A percentile compares a stretch with the other conserved stretches of the same genome.
Conservation (phyloP, 805 yeast species). For the Kodamaea jinghongensis region DNA sequence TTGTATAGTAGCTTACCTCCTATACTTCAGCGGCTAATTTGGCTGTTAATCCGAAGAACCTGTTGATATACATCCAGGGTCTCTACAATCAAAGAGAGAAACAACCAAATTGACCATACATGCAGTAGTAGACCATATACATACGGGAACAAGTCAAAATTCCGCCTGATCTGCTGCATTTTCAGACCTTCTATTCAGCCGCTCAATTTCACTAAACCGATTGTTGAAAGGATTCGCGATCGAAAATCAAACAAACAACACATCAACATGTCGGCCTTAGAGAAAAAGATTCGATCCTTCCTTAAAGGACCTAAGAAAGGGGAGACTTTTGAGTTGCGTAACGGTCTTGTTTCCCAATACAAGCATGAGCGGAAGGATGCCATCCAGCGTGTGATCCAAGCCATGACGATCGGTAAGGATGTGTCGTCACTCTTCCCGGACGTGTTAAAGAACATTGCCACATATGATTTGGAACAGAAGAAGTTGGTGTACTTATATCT, state of each 20-base stretch:
- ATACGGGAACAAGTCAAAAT: no score
- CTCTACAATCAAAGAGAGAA: no score
- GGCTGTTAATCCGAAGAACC: no score
- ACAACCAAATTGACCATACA: no score
- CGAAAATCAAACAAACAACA: slow-evolving; percentile 1
- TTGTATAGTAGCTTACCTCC: no score
- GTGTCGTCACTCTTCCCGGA: slow-evolving; percentile 94
- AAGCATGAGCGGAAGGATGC: slow-evolving; percentile 95
- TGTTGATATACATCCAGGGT: no score
- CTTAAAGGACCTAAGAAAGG: slow-evolving; percentile 51
- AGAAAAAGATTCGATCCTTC: slow-evolving; percentile 42
- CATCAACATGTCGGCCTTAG: slow-evolving; percentile 20
- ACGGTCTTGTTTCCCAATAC: slow-evolving; percentile 90
- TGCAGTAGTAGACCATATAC: no score
- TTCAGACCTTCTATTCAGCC: no score
- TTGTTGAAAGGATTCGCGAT: no score
- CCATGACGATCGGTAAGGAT: slow-evolving; percentile 97
- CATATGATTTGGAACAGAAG: slow-evolving; percentile 94
- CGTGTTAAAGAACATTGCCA: slow-evolving; percentile 92
- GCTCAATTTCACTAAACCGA: no score
- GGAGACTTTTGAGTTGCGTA: slow-evolving; percentile 86
- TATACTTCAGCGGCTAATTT: no score
- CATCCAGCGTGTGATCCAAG: slow-evolving; percentile 93
- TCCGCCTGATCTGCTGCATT: no score
- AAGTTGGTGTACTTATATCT: slow-evolving; percentile 90